phyloP scores from a whole-genome alignment of 371 early-diverging fungal genomes.

The Neoconidiobolus thromboides region DNA sequence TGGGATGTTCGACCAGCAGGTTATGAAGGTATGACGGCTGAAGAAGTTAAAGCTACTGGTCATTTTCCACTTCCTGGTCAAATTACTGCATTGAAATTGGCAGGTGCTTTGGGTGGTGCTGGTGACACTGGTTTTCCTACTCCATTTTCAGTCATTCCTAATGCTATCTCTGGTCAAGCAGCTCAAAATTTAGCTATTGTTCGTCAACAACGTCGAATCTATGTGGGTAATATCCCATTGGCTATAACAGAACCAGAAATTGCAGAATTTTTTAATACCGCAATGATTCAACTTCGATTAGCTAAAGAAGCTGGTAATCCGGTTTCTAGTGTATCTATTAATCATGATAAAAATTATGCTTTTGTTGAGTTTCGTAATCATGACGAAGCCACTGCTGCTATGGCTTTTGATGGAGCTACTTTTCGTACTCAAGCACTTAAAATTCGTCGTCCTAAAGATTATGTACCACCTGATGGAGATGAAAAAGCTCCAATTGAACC shows the following conservation, averaged over 20 bases:
- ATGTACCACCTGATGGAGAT: constrained; percentile 48
- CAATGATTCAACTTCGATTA: constrained; percentile 50
- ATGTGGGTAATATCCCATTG: constrained; percentile 82
- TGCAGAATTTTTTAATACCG: constrained; percentile 68
- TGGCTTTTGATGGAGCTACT: constrained; percentile 80
- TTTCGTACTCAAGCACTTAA: constrained; percentile 70
- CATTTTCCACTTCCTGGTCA: constrained; percentile 85
- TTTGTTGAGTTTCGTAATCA: constrained; percentile 82
- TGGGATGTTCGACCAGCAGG: constrained; percentile 92
- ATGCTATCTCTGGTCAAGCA: constrained; percentile 23
- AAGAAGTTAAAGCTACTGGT: constrained; percentile 80
- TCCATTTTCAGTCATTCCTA: constrained; percentile 10
- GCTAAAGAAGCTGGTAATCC: constrained; percentile 35
- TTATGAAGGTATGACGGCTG: constrained; percentile 72
- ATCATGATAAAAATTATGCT: constrained; percentile 82
- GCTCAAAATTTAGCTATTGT: constrained; percentile 17
- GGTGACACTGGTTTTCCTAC: constrained; percentile 20
- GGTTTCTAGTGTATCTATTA: constrained; percentile 65
- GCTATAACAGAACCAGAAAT: constrained; percentile 49
- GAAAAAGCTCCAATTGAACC: constrained; percentile 1
- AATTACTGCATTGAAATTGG: constrained; percentile 38
- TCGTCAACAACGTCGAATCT: constrained; percentile 66
- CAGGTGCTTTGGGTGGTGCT: constrained; percentile 23
- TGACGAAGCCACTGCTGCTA: constrained; percentile 76
- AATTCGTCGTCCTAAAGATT: constrained; percentile 90